Base-by-base conservation (phyloP, 805 yeast genomes). In the Kuraishia molischiana region DNA sequence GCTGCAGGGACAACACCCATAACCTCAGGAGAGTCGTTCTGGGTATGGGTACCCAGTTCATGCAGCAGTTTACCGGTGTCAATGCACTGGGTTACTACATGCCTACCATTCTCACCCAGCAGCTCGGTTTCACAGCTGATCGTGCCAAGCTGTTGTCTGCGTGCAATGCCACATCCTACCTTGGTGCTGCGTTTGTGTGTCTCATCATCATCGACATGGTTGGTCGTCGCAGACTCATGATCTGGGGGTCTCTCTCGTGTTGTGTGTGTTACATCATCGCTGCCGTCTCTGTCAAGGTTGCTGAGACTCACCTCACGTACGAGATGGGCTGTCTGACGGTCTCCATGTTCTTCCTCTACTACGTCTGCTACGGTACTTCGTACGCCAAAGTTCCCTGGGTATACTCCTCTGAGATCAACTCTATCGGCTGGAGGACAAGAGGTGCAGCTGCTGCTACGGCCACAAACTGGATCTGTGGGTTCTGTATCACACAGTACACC, bases 51-150 rank as follows among this genome's bases (percentile, higher is more conserved):
- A 61, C 80, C 19, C 85, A 79, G 59, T 76, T 79, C 48, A 74
- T 75, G 69, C 82, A 76, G 60, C 85, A 79, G 56, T 70, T 78
- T 48, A 72, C 81, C 37, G 85, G 85, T 49, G 74, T 82, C 60
- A 79, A 79, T 47, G 81, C 82, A 35, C 77, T 79, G 45, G 76
- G 77, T 45, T 79, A 77, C 61, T 79, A 79, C 28, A 22, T 37
- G 32, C 35, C 39, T n/a, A 37, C 49, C 5, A 32, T 37, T 19
- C 30, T 37, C 31, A 32, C 39, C 19, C 19, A 28, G 19, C 38
- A 35, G 33, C 38, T 35, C 10, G 32, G 32, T 4, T 35, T 35
- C 33, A n/a, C 38, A 5, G 20, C 19, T 10, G 32, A 32, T 11
- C 28, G 18, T n/a, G 38, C 38, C 28, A 35, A 35, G 33, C 32